These are phyloP conservation scores for Candida sanyiensis DNA, from an alignment of 805 yeast genomes.

Conservation along the genomic window DNA sequence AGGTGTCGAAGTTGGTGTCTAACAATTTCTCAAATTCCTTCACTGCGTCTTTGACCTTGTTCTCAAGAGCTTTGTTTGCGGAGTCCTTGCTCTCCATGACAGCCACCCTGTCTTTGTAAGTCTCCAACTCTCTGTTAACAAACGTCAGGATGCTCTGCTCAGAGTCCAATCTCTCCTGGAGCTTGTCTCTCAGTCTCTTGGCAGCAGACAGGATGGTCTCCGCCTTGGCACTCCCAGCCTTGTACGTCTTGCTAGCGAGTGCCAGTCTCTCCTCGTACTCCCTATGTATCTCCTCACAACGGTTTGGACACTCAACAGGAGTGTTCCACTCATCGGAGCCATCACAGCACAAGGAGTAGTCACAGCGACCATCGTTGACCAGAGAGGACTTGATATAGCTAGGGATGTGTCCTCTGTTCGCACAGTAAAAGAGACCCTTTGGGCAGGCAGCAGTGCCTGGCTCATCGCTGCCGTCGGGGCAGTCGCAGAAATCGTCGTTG, in stretches of 20 bases:
- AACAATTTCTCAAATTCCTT: conserved; percentile 13
- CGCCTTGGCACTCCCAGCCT: conserved; percentile 19
- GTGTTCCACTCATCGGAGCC: conserved; percentile 73
- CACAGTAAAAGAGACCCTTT: conserved; percentile 58
- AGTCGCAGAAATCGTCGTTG: conserved; percentile 90
- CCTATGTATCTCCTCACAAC: conserved; percentile 27
- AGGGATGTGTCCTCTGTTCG: conserved; percentile 64
- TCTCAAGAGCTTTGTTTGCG: conserved; percentile 6
- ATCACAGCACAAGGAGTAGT: conserved; percentile 85
- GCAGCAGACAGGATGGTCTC: conserved; percentile 20
- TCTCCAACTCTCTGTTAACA: conserved; percentile 10
- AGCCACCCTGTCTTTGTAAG: conserved; percentile 4
- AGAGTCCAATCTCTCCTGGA: conserved; percentile 25
- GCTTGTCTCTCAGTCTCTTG: conserved; percentile 19
- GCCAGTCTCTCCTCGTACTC: conserved; percentile 13
- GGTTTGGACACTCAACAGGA: conserved; percentile 21
- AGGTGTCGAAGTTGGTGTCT: conserved; percentile 16
- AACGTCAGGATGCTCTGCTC: conserved; percentile 6
- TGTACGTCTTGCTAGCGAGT: conserved; percentile 11
- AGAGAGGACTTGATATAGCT: conserved; percentile 56
- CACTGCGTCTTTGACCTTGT: conserved; percentile 7
- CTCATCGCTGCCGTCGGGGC: conserved; percentile 97
- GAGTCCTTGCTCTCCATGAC: background rate
- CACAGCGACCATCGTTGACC: conserved; percentile 90
- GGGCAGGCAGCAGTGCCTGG: conserved; percentile 90